Conservation (phyloP, 2,329 filamentous ascomycete genomes). For the Aspergillus amoenus region DNA sequence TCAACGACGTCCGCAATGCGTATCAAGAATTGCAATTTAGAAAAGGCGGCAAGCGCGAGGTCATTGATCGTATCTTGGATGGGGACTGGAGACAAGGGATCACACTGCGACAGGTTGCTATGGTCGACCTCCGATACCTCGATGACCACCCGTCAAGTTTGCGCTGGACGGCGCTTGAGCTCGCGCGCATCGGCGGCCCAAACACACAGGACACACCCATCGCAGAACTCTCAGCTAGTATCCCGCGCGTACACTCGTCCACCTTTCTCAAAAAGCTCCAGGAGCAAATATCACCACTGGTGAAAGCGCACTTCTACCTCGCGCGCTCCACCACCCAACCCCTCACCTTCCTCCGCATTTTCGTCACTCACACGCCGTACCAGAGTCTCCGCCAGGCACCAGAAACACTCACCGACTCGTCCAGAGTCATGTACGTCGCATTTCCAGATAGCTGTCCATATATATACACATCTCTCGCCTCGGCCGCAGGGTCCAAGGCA, state of each 20-base stretch:
- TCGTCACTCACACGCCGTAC: constrained; percentile 79
- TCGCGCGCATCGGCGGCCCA: constrained; percentile 32
- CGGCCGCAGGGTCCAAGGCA: constrained; percentile 39
- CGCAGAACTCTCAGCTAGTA: constrained; percentile 37
- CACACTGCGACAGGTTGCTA: constrained; percentile 56
- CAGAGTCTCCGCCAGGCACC: constrained; percentile 50
- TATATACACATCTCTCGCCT: constrained; percentile 62
- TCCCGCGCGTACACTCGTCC: constrained; percentile 75
- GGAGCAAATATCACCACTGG: constrained; percentile 69
- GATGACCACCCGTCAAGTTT: constrained; percentile 53
- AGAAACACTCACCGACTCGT: constrained; percentile 55
- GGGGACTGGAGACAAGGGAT: constrained; percentile 59
- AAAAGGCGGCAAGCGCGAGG: constrained; percentile 54
- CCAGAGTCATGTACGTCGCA: constrained; percentile 73
- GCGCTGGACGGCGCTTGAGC: constrained; percentile 55
- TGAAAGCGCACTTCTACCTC: constrained; percentile 82
- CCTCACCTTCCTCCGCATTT: constrained; percentile 72
- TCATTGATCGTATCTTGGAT: constrained; percentile 57
- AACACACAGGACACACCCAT: constrained; percentile 19
- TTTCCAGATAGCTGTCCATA: constrained; percentile 79
- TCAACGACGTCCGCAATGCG: constrained; percentile 65
- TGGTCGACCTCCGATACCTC: constrained; percentile 54
- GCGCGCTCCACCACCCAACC: constrained; percentile 65
- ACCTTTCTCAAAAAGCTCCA: constrained; percentile 78
- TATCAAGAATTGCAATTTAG: constrained; percentile 61